phyloP scores from a whole-genome alignment of 139 green algal species.

The Desmodesmus armatus region DNA sequence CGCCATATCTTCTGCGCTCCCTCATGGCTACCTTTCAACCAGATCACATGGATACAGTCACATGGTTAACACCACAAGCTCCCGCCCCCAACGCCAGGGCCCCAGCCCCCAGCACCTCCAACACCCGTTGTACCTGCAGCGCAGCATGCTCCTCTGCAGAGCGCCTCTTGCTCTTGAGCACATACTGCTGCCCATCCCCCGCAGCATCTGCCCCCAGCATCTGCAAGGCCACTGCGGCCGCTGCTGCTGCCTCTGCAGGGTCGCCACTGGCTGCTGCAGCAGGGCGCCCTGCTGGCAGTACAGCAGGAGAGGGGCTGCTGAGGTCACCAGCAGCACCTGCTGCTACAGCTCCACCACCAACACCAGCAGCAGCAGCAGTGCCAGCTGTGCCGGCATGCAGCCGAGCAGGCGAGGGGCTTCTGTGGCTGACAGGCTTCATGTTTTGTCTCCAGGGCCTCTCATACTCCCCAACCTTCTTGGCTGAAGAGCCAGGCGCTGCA shows the following conservation, averaged over 20 bases:
- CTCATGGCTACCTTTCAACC: background rate
- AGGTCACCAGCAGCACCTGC: background rate
- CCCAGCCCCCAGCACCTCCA: too few relatives aligned
- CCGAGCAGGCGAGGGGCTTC: too few relatives aligned
- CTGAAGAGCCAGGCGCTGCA: too few relatives aligned
- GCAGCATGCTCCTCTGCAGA: constrained; percentile 19
- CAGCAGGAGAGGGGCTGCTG: too few relatives aligned
- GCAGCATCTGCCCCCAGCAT: constrained; percentile 19
- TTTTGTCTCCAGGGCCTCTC: too few relatives aligned
- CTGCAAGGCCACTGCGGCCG: background rate
- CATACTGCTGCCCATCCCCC: background rate
- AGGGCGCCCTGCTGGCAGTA: too few relatives aligned
- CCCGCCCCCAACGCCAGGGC: too few relatives aligned
- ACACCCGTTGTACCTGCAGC: constrained; percentile 11
- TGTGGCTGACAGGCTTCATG: too few relatives aligned
- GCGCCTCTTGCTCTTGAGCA: constrained; percentile 27
- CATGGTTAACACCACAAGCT: background rate
- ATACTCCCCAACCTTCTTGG: too few relatives aligned
- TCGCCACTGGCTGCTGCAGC: too few relatives aligned
- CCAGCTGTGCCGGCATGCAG: too few relatives aligned
- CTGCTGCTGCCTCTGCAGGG: background rate
- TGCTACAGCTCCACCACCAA: background rate
- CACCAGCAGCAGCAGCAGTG: background rate
- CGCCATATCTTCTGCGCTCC: background rate
- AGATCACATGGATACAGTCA: background rate